phyloP scores from a whole-genome alignment of 1,284 basidiomycete genomes.

The Anthracocystis panici-leucophaei region DNA sequence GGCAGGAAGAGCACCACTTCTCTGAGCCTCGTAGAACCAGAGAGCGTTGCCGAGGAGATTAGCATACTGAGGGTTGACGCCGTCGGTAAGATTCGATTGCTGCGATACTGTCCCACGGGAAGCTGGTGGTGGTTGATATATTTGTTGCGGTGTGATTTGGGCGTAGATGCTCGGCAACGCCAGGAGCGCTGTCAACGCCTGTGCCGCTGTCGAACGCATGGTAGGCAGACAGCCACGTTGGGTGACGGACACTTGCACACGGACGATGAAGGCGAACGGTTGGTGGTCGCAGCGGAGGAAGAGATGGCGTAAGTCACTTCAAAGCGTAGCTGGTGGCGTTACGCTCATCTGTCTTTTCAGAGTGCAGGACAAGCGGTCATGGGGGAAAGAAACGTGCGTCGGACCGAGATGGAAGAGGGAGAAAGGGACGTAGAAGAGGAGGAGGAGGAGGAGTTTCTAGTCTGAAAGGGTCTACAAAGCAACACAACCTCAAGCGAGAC shows the following conservation, averaged over 20 bases:
- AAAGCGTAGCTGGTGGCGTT: not conserved
- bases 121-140: constrained; percentile 36
- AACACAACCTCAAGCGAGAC: constrained; percentile 3
- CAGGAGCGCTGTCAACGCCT: constrained; percentile 5
- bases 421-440: not conserved
- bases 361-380: not conserved
- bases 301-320: not conserved
- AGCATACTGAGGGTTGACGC: constrained; percentile 76
- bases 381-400: not conserved
- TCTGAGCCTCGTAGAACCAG: constrained; percentile 91
- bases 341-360: not conserved
- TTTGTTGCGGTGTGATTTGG: constrained; percentile 33
- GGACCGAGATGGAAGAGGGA: constrained; percentile 2
- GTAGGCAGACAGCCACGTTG: not conserved
- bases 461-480: constrained; percentile 16
- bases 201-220: constrained; percentile 16
- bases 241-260: not conserved
- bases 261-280: not conserved
- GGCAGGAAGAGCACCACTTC: constrained; percentile 80
- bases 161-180: constrained; percentile 14
- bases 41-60: constrained; percentile 82
- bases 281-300: constrained; percentile 4
- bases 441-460: not conserved
- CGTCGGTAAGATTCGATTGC: constrained; percentile 35
- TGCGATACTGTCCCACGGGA: constrained; percentile 31